Base-by-base conservation (phyloP, 768 basidiomycete species). In the Amanita rubescens region DNA sequence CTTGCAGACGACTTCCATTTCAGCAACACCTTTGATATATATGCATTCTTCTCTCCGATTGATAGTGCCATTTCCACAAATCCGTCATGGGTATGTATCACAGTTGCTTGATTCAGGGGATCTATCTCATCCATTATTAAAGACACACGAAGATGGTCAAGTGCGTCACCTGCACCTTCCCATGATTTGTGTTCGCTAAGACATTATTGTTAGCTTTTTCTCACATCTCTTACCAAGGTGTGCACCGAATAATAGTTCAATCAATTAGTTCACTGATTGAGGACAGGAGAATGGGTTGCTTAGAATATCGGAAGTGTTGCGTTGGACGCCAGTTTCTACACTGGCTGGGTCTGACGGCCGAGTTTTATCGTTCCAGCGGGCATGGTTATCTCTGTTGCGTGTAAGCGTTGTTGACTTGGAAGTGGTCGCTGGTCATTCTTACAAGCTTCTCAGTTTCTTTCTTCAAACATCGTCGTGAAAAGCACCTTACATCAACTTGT, bases 401-500 rank as follows among this genome's bases (percentile, higher is more conserved):
- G 83, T 82, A 55, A 34, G 59, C 53, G 10, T 30, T 49, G 30
- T 30, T 34, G 17, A 25, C 38, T 30, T 27, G 11, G 20, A 4
- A 38, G 34, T 22, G 20, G 49, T 32, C 27, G 7, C 43, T n/a
- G n/a, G n/a, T n/a, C n/a, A n/a, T 20, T 42, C 35, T 46, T 15
- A 46, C 14, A 44, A 20, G 32, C 9, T 30, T 46, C 17, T 7
- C 39, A 85, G 81, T 83, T 82, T 61, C 63, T 81, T 37, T 74
- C 83, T 0, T 83, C 83, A 8, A 76, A 80, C 17, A 75, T 76
- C 45, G 74, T 85, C 6, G 60, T 83, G 35, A 80, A 80, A 62
- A 81, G 78, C 56, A 82, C 77, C 1, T 57, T 81, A 22, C 69
- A 64, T 15, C 73, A 75, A 38, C 64, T 70, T 33, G 73, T 76